These are phyloP conservation scores for Pythium aphanidermatum DNA, from an alignment of 352 stramenopile species.

Conservation along the genomic window DNA sequence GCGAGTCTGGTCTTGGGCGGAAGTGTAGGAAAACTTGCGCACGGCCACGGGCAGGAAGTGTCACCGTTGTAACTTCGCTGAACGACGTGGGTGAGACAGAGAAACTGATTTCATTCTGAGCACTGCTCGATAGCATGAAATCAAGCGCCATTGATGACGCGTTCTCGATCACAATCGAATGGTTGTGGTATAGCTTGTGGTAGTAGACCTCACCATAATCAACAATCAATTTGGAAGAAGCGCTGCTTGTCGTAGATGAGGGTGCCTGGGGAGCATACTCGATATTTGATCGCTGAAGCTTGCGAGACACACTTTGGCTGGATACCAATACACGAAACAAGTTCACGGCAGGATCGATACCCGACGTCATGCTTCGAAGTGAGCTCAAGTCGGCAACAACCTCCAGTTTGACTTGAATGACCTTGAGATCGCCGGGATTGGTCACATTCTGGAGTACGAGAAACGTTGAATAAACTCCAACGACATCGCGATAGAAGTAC, in stretches of 20 bases:
- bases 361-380: constrained; percentile 73
- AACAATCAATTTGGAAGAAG: constrained; percentile 36
- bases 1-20: constrained; percentile 61
- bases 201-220: constrained; percentile 87
- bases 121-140: constrained; percentile 84
- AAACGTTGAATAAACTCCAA: constrained; percentile 84
- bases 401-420: constrained; percentile 82
- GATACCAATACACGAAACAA: constrained; percentile 85
- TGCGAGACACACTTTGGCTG: constrained; percentile 54
- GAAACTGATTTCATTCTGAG: constrained; percentile 77
- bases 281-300: constrained; percentile 50
- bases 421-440: constrained; percentile 80
- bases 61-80: constrained; percentile 74
- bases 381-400: constrained; percentile 84
- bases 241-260: neutral
- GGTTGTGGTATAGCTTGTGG: constrained; percentile 86
- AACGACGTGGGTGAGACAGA: constrained; percentile 80
- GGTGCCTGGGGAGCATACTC: constrained; percentile 20
- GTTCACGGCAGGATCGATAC: constrained; percentile 55
- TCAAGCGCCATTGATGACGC: constrained; percentile 77
- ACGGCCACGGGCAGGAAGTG: constrained; percentile 51
- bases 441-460: constrained; percentile 79
- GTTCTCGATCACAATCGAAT: constrained; percentile 87
- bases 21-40: constrained; percentile 88
- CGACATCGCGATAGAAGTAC: constrained; percentile 71